Evolutionary conservation across 176 grass and related monocot species (phyloP).

Genomic region (Otatea glauca): DNA sequence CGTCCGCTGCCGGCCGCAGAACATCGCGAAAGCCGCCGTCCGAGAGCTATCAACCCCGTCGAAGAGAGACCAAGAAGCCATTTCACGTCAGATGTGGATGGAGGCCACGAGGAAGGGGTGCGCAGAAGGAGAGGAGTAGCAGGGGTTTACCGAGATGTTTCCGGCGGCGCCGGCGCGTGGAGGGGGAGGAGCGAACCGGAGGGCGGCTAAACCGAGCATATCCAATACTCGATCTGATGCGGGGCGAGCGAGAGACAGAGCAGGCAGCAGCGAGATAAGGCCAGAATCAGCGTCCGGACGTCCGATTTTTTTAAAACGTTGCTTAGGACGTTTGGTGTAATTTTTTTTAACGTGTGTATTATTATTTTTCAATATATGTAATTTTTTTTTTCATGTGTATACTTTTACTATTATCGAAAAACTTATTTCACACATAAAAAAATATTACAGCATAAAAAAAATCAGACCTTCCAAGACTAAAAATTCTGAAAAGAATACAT

Average conservation of each 20-base stretch:
- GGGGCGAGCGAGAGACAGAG: not conserved
- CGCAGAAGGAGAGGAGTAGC: not conserved
- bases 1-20: constrained; percentile 25
- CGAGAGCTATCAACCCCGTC: constrained; percentile 34
- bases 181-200: constrained; percentile 43
- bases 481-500: too few species aligned
- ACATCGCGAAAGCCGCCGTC: constrained; percentile 12
- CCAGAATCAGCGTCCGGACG: too few species aligned
- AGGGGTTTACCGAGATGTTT: constrained; percentile 31
- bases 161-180: not conserved
- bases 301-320: too few species aligned
- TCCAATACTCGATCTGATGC: constrained; percentile 1
- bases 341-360: too few species aligned
- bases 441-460: too few species aligned
- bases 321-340: too few species aligned
- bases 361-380: too few species aligned
- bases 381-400: too few species aligned
- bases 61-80: constrained; percentile 28
- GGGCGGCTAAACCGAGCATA: constrained; percentile 51
- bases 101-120: not conserved
- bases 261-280: not conserved
- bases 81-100: constrained; percentile 28
- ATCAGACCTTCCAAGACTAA: too few species aligned
- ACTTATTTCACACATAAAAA: too few species aligned
- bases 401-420: too few species aligned